phyloP scores from a whole-genome alignment of 129 eudicot genomes.

The Flaveria trinervia region DNA sequence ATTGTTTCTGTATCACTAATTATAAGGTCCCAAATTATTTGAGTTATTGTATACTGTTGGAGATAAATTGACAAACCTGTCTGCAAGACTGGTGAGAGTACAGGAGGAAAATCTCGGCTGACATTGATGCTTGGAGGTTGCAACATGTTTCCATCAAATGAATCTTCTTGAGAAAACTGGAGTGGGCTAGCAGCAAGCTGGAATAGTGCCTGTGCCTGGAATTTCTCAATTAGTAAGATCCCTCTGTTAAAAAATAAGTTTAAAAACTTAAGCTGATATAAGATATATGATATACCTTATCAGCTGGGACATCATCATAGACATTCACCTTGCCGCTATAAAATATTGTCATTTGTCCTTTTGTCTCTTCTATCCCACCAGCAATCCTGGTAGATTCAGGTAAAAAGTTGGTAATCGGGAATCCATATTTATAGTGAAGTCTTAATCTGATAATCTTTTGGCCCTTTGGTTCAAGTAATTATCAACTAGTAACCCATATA shows the following conservation, averaged over 20 bases:
- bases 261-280: slow-evolving; percentile 31
- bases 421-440: not conserved
- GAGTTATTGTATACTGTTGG: not conserved
- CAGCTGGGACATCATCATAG: slow-evolving; percentile 72
- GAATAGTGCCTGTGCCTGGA: slow-evolving; percentile 73
- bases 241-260: slow-evolving; percentile 9
- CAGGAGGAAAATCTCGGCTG: slow-evolving; percentile 34
- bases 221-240: slow-evolving; percentile 40
- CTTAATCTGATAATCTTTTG: not conserved
- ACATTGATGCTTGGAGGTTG: slow-evolving; percentile 39
- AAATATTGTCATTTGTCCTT: slow-evolving; percentile 79
- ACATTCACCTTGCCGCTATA: slow-evolving; percentile 85
- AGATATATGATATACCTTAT: slow-evolving; percentile 52
- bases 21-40: slow-evolving; percentile 5
- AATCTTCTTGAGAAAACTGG: slow-evolving; percentile 56
- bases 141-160: slow-evolving; percentile 41
- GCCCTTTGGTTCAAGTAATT: not conserved
- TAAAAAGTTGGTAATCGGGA: slow-evolving; percentile 17
- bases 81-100: slow-evolving; percentile 40
- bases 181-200: slow-evolving; percentile 90
- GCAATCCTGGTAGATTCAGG: slow-evolving; percentile 49
- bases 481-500: not conserved
- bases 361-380: slow-evolving; percentile 45
- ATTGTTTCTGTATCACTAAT: not conserved
- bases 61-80: slow-evolving; percentile 40